Evolutionary conservation across 2,329 filamentous ascomycete genomes (phyloP), one percentile per base, ranked within the genome.

Genomic region (Aspergillus novofumigatus): DNA sequence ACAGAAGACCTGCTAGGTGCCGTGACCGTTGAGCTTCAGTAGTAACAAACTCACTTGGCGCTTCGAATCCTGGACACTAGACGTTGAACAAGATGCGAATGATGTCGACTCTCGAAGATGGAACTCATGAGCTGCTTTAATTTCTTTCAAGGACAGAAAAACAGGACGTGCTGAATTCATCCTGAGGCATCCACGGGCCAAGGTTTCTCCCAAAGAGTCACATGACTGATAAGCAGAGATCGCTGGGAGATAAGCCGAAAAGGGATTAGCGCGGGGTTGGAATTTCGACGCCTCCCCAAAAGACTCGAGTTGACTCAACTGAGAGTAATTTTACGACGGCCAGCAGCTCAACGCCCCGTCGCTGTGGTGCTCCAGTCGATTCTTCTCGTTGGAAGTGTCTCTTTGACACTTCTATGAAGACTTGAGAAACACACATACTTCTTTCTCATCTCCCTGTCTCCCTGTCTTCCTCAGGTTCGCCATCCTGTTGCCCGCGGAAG

Each of bases 231-330:
- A 66, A 66, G 58, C n/a, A 11, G 4, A 14, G 21, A 14, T 17
- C 11, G 17, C 28, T 25, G 11, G 26, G 29, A 51, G 65, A 68
- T 68, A 67, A 67, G 65, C 60, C 63, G 57, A 49, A 64, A 66
- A 48, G 28, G 56, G 66, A 55, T 54, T 68, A 68, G 66, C 65
- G 66, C 66, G 66, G 66, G 66, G 65, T 48, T 48, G 4, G 44
- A 32, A 47, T 55, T 59, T 42, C 53, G 42, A 49, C 50, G 47
- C 51, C 59, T 44, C 53, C 53, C 47, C 52, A 54, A 55, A 62
- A 62, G 51, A 53, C 17, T 50, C 20, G 21, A 44, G 23, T 23
- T 47, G 35, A 53, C 35, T 53, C 51, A 10, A 29, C 9, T 6
- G 26, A 47, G n/a, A 32, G 59, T 57, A 60, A 60, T 62, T 63